phyloP scores from a whole-genome alignment of 331 rosid species.

The Acacia concinna region DNA sequence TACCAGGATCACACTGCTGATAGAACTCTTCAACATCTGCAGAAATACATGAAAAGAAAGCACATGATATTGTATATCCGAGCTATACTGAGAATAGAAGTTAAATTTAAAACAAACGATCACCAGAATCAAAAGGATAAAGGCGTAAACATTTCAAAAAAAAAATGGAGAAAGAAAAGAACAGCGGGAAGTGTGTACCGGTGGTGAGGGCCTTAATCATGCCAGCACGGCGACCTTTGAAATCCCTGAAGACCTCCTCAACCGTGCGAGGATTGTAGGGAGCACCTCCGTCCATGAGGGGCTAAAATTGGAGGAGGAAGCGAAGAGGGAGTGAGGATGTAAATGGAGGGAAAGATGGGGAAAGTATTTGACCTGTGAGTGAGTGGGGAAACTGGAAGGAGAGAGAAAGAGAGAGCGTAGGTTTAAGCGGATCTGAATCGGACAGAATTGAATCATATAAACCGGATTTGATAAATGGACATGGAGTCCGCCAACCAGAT shows the following conservation, averaged over 20 bases:
- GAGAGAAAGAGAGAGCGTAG: conserved; percentile 11
- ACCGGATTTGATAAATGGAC: conserved; percentile 40
- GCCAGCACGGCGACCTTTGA: conserved; percentile 77
- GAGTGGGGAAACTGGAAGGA: not conserved
- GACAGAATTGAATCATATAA: conserved; percentile 36
- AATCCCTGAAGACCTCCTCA: conserved; percentile 76
- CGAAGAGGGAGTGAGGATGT: not conserved
- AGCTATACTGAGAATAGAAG: not conserved
- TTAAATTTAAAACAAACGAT: not conserved
- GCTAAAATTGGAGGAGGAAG: not conserved
- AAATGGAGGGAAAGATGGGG: conserved; percentile 65
- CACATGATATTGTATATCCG: not conserved
- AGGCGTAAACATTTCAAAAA: not conserved
- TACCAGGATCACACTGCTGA: conserved; percentile 80
- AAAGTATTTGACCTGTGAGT: conserved; percentile 50
- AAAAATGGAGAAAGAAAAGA: too few relatives aligned
- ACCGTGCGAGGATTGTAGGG: conserved; percentile 75
- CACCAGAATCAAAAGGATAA: not conserved
- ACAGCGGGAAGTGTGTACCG: conserved; percentile 32
- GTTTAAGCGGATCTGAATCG: conserved; percentile 60
- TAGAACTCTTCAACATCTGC: conserved; percentile 66
- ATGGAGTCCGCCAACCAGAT: conserved; percentile 40
- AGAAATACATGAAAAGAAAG: not conserved
- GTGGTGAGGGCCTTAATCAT: conserved; percentile 77
- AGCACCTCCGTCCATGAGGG: conserved; percentile 53